Evolutionary conservation across 2,329 filamentous ascomycete genomes (phyloP), one percentile per base, ranked within the genome.

Genomic region (Aspergillus tubingensis): DNA sequence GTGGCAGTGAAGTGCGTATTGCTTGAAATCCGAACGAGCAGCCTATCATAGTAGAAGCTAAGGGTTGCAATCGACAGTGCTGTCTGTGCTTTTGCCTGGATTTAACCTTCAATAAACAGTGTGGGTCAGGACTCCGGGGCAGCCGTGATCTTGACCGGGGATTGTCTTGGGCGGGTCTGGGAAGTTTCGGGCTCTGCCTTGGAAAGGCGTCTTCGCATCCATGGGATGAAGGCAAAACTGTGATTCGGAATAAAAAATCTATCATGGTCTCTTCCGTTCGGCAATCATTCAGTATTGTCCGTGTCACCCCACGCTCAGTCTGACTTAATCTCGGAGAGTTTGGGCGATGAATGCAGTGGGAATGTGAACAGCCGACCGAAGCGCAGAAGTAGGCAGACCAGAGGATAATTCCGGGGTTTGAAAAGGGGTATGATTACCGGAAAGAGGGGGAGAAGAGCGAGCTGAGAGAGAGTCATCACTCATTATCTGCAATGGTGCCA

Each of bases 341-440:
- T 50, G 15, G 15, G 25, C n/a, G 15, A 17, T 30, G 44, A 30
- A 50, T 27, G 47, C 25, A 8, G 47, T 27, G 10, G 47, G 23
- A 50, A 50, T 50, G 25, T 27, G n/a, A 27, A 27, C 10, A 50
- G 47, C 47, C 47, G 47, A 50, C 47, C 25, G 47, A 50, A 50
- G 47, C 47, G 47, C 47, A 30, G 21, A 15, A 49, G 13, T 17
- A 23, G 23, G 32, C 32, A 49, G 44, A 49, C 27, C 11, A 49
- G 8, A 49, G 44, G 21, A 49, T n/a, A 8, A 30, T 49, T n/a
- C 23, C 23, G 47, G 47, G 25, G 47, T 17, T n/a, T 4, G 17
- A 32, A 17, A 17, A n/a, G 15, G 47, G 25, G 8, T 32, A 49
- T 13, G 23, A 10, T 27, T 30, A 25, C 25, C 47, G 15, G 47